Base-by-base conservation (phyloP, 2,329 filamentous ascomycete genomes). In the Laburnicola sp. region DNA sequence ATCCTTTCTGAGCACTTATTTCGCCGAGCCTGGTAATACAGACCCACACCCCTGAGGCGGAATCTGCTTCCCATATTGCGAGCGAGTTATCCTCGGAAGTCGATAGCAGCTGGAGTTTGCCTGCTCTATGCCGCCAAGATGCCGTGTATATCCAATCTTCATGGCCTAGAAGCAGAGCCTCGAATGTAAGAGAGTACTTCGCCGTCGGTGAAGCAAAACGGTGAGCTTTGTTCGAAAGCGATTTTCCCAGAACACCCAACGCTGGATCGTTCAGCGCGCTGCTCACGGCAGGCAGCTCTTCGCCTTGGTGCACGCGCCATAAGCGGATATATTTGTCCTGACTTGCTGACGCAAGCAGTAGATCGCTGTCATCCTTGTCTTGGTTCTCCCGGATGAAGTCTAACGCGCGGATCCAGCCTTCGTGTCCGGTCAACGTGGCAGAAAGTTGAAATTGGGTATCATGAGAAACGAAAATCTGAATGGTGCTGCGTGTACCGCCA, bases 81-180 rank as follows among this genome's bases (percentile, higher is more conserved):
- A 99, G 78, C 0, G 94, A 97, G 69, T 96, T 97, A 69, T 99
- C 94, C 3, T 94, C 94, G 2, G 94, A 97, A 0, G 93, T 87
- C 2, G 93, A 92, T 3, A 99, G 82, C 6, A 97, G 82, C 60
- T 88, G 89, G 9, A 88, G 78, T 52, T 80, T 83, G 42, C 71
- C 74, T 51, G 77, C 74, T 10, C 74, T 65, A 37, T 77, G 78
- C 52, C 82, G 81, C 92, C 92, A 97, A 48, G 80, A 79, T 2
- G 89, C 86, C 49, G 89, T 95, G 73, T 96, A 97, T 50, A 99
- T 93, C 94, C 94, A 99, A 66, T 99, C 94, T 69, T 99, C 94
- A 67, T 99, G 94, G 6, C 94, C 94, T 2, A 99, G 82, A 4
- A 99, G 81, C 2, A 99, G 78, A 1, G 94, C 94, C 72, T 99